These are phyloP conservation scores for Falciphora oryzae DNA, from an alignment of 2,329 filamentous ascomycete genomes.

Conservation along the genomic window DNA sequence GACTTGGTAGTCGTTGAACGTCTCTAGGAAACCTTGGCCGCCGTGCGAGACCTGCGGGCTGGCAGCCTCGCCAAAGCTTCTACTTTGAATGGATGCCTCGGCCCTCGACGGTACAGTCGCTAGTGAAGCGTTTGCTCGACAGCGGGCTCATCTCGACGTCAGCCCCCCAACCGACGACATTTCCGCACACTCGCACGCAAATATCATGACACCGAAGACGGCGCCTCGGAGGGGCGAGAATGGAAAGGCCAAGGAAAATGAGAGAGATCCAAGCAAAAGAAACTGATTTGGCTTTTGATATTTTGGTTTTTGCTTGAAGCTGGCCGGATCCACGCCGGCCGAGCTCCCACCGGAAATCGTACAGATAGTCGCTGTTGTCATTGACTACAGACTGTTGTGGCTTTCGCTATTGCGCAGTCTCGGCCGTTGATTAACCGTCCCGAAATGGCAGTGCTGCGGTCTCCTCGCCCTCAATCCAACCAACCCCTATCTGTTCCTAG, in stretches of 20 bases:
- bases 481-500: background rate
- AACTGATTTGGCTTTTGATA: background rate
- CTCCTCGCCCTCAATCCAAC: slow-evolving; percentile 8
- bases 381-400: slow-evolving; percentile 6
- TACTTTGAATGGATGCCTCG: background rate
- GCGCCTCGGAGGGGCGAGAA: no score
- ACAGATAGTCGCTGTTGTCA: slow-evolving; percentile 9
- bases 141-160: background rate
- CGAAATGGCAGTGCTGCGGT: background rate
- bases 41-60: background rate
- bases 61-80: background rate
- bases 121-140: background rate
- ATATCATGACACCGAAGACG: background rate
- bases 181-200: background rate
- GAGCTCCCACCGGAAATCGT: background rate
- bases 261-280: background rate
- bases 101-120: background rate
- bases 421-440: background rate
- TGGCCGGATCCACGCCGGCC: background rate
- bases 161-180: background rate
- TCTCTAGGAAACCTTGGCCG: background rate
- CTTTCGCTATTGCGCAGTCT: slow-evolving; percentile 2
- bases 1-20: background rate
- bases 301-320: background rate
- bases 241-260: background rate